Percentiles rank a stretch among this genome's conserved stretches.
phyloP scores from a whole-genome alignment of 2,329 filamentous ascomycete species.

The Rhytidhysteron rufulum region DNA sequence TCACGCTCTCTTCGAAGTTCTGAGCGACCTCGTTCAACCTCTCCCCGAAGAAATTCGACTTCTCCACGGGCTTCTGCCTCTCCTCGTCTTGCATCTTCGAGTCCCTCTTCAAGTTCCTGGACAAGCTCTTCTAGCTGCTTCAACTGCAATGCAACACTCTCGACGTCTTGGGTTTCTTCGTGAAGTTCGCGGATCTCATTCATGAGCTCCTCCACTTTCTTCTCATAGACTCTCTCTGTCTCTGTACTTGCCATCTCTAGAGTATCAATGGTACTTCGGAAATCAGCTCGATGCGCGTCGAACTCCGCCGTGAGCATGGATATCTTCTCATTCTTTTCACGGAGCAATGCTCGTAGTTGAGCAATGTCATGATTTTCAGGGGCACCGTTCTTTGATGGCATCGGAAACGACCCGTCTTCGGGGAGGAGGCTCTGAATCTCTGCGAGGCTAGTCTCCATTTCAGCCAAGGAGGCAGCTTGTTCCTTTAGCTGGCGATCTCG shows the following conservation, averaged over 20 bases:
- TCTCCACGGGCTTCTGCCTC: slow-evolving; percentile 95
- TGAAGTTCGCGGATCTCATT: slow-evolving; percentile 79
- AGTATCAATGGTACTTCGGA: slow-evolving; percentile 93
- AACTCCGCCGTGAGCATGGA: slow-evolving; percentile 90
- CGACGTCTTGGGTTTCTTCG: slow-evolving; percentile 81
- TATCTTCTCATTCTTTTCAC: slow-evolving; percentile 97
- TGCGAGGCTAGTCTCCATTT: slow-evolving; percentile 86
- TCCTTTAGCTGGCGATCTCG: slow-evolving; percentile 85
- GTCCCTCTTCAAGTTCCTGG: slow-evolving; percentile 91
- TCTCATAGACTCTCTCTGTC: slow-evolving; percentile 93
- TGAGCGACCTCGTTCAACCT: slow-evolving; percentile 85
- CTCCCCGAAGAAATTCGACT: slow-evolving; percentile 90
- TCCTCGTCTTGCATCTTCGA: slow-evolving; percentile 89
- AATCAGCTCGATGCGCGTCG: slow-evolving; percentile 90
- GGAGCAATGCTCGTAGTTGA: slow-evolving; percentile 75
- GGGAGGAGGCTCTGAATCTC: slow-evolving; percentile 74
- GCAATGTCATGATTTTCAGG: slow-evolving; percentile 60
- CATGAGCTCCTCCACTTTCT: slow-evolving; percentile 81
- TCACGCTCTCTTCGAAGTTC: slow-evolving; percentile 87
- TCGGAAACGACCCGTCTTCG: slow-evolving; percentile 46
- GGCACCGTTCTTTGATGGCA: slow-evolving; percentile 41
- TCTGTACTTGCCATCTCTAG: slow-evolving; percentile 93
- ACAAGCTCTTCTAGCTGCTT: slow-evolving; percentile 96
- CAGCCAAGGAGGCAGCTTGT: slow-evolving; percentile 73
- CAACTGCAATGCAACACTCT: slow-evolving; percentile 83